Percentiles rank a stretch among this genome's conserved stretches.
These are phyloP conservation scores for Flueggea neowawraea DNA, from an alignment of 441 rosid species.

Conservation along the genomic window DNA sequence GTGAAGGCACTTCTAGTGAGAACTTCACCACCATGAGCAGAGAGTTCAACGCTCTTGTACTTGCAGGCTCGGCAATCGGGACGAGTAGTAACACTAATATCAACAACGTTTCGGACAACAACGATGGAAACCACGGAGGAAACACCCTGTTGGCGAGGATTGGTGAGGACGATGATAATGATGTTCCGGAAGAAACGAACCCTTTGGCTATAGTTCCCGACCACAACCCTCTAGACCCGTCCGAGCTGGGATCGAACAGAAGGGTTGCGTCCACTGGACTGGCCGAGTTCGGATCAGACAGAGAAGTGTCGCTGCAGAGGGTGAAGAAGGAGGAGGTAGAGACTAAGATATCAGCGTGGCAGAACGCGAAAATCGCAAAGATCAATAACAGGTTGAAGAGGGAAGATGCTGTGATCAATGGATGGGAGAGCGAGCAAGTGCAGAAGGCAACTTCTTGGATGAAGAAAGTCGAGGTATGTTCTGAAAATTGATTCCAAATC, in stretches of 20 bases:
- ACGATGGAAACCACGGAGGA: slow-evolving; percentile 1
- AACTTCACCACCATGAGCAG: slow-evolving; percentile 87
- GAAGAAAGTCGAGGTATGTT: slow-evolving; percentile 86
- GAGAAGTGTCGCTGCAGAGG: slow-evolving; percentile 56
- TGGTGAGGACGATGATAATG: slow-evolving; percentile 43
- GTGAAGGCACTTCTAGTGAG: slow-evolving; percentile 56
- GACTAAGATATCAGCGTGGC: slow-evolving; percentile 88
- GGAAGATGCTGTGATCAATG: slow-evolving; percentile 83
- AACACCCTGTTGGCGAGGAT: slow-evolving; percentile 51
- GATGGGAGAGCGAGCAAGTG: slow-evolving; percentile 83
- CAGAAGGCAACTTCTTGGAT: slow-evolving; percentile 76
- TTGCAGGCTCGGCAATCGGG: slow-evolving; percentile 71
- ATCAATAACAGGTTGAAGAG: slow-evolving; percentile 85
- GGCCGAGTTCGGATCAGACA: slow-evolving; percentile 16
- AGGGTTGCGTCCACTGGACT: background rate
- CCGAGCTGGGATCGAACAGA: slow-evolving; percentile 15
- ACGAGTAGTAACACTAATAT: slow-evolving; percentile 13
- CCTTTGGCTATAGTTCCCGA: slow-evolving; percentile 92
- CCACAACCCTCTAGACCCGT: slow-evolving; percentile 23
- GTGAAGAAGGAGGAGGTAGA: slow-evolving; percentile 94
- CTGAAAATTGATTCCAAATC: no score
- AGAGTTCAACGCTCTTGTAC: slow-evolving; percentile 85
- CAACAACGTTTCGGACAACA: slow-evolving; percentile 1
- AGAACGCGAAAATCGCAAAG: slow-evolving; percentile 81
- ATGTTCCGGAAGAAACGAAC: slow-evolving; percentile 50